phyloP scores from a whole-genome alignment of 2,329 filamentous ascomycete genomes.

The Botrytis fabae region DNA sequence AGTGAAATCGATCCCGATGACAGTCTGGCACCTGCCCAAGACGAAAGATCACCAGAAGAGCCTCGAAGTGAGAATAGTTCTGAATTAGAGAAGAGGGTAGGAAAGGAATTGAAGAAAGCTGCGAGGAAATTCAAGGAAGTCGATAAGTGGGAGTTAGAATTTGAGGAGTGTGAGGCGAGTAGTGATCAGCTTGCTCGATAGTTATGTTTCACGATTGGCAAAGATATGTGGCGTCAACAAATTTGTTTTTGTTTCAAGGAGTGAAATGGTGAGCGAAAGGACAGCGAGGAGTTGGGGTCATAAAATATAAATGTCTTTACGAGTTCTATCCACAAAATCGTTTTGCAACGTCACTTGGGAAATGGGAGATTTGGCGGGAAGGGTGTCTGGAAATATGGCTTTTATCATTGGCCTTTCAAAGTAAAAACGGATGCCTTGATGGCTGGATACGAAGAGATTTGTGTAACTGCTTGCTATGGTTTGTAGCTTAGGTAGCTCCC shows the following conservation, averaged over 20 bases:
- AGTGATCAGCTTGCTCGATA: conserved; percentile 37
- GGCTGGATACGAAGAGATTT: neutral
- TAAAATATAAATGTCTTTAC: neutral
- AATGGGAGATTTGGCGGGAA: neutral
- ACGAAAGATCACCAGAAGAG: conserved; percentile 44
- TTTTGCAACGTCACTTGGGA: neutral
- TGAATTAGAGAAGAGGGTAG: conserved; percentile 44
- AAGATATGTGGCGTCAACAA: neutral
- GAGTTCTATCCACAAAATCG: neutral
- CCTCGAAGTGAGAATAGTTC: conserved; percentile 41
- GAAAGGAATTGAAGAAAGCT: conserved; percentile 54
- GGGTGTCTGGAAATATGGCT: neutral
- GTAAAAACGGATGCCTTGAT: neutral
- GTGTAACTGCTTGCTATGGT: neutral
- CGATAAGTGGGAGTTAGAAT: conserved; percentile 67
- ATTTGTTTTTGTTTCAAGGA: neutral
- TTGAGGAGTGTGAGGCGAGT: conserved; percentile 61
- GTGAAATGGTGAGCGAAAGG: neutral
- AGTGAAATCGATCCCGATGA: conserved; percentile 48
- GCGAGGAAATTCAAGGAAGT: conserved; percentile 67
- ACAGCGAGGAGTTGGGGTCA: conserved; percentile 16
- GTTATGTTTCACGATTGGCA: neutral
- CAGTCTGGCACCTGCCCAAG: conserved; percentile 47
- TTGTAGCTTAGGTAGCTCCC: neutral
- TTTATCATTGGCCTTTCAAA: neutral